Evolutionary conservation across 768 basidiomycete genomes (phyloP), one percentile per base, ranked within the genome.

Genomic region (Agaricus bisporus): DNA sequence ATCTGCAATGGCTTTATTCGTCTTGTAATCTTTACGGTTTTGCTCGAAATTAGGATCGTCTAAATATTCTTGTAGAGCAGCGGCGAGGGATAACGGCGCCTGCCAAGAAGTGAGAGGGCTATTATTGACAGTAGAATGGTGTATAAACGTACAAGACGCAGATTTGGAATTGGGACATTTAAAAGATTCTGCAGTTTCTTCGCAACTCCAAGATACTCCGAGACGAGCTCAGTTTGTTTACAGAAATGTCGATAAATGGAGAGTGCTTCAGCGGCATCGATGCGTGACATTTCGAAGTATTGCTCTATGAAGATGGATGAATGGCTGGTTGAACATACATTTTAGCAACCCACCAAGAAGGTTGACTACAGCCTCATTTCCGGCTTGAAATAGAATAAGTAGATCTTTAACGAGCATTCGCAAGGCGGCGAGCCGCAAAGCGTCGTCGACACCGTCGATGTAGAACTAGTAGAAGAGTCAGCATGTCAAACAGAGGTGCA

Each of bases 261-360:
- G 22, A 98, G 79, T 2, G 95, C 90, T 29, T 88, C 83, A 36
- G 79, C 72, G 0, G 95, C 97, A 64, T 98, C 95, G n/a, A 85
- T 69, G 58, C 89, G 88, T 0, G 93, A 91, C 97, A 98, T 98
- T 66, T 97, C 95, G 63, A 98, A 98, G 69, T 97, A 99, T 70
- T 95, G 88, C 64, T 98, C 97, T 85, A 61, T 29, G 20, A 49
- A 70, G 58, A 42, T 59, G 63, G 50, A 71, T 62, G 57, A 64
- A 68, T 43, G 38, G 54, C 39, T n/a, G 54, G 10, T 10, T 6
- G 10, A 32, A 22, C 32, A 45, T 36, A 46, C 17, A 25, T 20
- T 20, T 42, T 14, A 17, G 22, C 68, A 64, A 70, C 68, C 70
- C 70, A 80, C 84, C 94, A 42, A 89, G 73, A 35, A 88, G 82